phyloP scores from a whole-genome alignment of 2,329 filamentous ascomycete species.

The Beauveria scarabaeidicola region DNA sequence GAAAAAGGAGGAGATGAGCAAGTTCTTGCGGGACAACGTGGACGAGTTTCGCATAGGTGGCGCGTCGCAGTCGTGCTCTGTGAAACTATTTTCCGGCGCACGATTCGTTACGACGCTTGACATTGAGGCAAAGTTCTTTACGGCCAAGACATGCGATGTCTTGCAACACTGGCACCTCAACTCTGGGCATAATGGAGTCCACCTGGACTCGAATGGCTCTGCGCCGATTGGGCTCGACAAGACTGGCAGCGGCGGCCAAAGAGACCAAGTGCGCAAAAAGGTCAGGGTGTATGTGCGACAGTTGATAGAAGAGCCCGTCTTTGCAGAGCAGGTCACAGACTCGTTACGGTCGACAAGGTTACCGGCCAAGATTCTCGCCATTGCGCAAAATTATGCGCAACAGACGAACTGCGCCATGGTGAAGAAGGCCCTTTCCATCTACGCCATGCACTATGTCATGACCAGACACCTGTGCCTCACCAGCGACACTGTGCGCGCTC shows the following conservation, averaged over 20 bases:
- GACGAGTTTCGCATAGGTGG: constrained; percentile 34
- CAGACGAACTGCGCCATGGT: constrained; percentile 41
- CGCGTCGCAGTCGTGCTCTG: constrained; percentile 30
- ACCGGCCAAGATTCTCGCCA: constrained; percentile 36
- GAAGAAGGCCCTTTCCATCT: constrained; percentile 43
- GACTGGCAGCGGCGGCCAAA: constrained; percentile 27
- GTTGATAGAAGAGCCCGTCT: constrained; percentile 38
- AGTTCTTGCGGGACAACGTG: constrained; percentile 42
- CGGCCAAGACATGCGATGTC: constrained; percentile 37
- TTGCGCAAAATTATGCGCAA: constrained; percentile 40
- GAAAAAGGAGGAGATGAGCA: constrained; percentile 38
- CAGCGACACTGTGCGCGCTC: constrained; percentile 30
- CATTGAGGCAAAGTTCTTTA: constrained; percentile 45
- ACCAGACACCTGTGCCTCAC: constrained; percentile 47
- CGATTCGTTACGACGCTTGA: constrained; percentile 36
- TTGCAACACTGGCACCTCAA: constrained; percentile 43
- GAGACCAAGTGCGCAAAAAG: constrained; percentile 37
- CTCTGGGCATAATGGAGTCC: constrained; percentile 27
- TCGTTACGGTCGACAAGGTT: constrained; percentile 35
- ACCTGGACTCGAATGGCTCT: constrained; percentile 33
- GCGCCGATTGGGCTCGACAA: constrained; percentile 44
- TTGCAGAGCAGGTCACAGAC: constrained; percentile 43
- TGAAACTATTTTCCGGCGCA: constrained; percentile 41
- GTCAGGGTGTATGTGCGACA: constrained; percentile 41
- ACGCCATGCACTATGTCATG: constrained; percentile 50